phyloP scores from a whole-genome alignment of 2,329 filamentous ascomycete species.

The Diplodia scrobiculata region DNA sequence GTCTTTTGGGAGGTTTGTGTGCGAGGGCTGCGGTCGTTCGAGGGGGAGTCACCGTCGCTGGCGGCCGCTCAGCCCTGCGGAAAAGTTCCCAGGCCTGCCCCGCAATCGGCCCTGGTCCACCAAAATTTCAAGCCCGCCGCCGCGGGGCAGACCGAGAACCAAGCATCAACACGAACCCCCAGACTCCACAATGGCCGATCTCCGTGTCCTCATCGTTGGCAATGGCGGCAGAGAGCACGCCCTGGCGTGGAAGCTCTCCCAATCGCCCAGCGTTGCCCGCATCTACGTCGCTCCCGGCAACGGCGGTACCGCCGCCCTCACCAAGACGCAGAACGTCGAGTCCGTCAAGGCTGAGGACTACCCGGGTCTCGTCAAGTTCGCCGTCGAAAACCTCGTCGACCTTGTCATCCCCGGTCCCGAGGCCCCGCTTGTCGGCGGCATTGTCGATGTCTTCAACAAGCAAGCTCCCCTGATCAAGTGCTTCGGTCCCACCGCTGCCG shows the following conservation, averaged over 20 bases:
- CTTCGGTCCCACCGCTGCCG: constrained; percentile 83
- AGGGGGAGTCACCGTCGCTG: constrained; percentile 18
- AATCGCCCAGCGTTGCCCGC: constrained; percentile 75
- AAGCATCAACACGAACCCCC: not conserved
- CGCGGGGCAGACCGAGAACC: constrained; percentile 23
- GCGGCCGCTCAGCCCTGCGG: constrained; percentile 23
- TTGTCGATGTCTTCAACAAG: constrained; percentile 77
- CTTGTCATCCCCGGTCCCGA: constrained; percentile 90
- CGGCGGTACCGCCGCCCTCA: constrained; percentile 73
- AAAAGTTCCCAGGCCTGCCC: constrained; percentile 27
- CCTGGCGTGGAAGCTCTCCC: constrained; percentile 87
- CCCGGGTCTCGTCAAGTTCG: constrained; percentile 71
- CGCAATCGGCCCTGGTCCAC: constrained; percentile 29
- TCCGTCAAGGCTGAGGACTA: constrained; percentile 76
- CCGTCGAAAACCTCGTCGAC: constrained; percentile 71
- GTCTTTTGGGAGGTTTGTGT: constrained; percentile 8
- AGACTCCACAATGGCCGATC: constrained; percentile 22
- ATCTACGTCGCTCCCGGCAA: constrained; percentile 76
- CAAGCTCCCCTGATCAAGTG: constrained; percentile 63
- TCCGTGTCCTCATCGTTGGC: constrained; percentile 74
- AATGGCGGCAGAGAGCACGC: constrained; percentile 95
- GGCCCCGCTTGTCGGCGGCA: constrained; percentile 87
- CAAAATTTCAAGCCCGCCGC: constrained; percentile 25
- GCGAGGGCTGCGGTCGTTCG: constrained; percentile 26
- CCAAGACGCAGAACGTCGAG: constrained; percentile 72